Percentiles rank a stretch among this genome's conserved stretches.
These are phyloP conservation scores for Ambrosiella xylebori DNA, from an alignment of 2,329 filamentous ascomycete species.

Conservation along the genomic window DNA sequence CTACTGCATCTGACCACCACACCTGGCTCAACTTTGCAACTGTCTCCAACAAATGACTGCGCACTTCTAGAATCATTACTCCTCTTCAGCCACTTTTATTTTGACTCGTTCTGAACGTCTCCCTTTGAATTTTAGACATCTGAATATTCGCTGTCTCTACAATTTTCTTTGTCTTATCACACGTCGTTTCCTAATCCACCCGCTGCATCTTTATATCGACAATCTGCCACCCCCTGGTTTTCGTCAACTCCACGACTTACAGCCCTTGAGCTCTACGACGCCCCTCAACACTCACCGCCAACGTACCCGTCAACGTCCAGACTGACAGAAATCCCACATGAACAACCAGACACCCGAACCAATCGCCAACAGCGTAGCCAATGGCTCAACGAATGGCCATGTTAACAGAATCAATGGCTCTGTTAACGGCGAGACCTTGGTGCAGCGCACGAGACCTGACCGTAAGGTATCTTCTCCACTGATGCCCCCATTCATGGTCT, in stretches of 20 bases:
- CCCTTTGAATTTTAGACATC: not conserved
- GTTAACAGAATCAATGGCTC: slow-evolving; percentile 4
- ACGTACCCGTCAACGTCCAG: not conserved
- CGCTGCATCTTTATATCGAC: slow-evolving; percentile 3
- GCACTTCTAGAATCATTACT: not conserved
- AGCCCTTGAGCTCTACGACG: not conserved
- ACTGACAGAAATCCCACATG: not conserved
- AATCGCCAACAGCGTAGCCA: slow-evolving; percentile 5
- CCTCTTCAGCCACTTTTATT: not conserved
- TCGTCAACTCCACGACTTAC: not conserved
- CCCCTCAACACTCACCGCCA: not conserved
- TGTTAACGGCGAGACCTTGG: slow-evolving; percentile 21
- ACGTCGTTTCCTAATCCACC: not conserved
- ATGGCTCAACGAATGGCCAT: slow-evolving; percentile 15
- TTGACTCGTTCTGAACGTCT: not conserved
- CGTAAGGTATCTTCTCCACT: slow-evolving; percentile 46
- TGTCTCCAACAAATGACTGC: not conserved
- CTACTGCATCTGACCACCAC: not conserved
- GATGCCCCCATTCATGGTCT: slow-evolving; percentile 93
- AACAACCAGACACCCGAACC: slow-evolving; percentile 4
- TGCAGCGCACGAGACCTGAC: slow-evolving; percentile 24
- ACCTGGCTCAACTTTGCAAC: not conserved
- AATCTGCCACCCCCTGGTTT: slow-evolving; percentile 2
- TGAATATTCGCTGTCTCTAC: not conserved
- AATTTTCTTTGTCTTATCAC: not conserved